These are phyloP conservation scores for Colletotrichum sp. DNA, from an alignment of 2,329 filamentous ascomycete species.

Conservation along the genomic window DNA sequence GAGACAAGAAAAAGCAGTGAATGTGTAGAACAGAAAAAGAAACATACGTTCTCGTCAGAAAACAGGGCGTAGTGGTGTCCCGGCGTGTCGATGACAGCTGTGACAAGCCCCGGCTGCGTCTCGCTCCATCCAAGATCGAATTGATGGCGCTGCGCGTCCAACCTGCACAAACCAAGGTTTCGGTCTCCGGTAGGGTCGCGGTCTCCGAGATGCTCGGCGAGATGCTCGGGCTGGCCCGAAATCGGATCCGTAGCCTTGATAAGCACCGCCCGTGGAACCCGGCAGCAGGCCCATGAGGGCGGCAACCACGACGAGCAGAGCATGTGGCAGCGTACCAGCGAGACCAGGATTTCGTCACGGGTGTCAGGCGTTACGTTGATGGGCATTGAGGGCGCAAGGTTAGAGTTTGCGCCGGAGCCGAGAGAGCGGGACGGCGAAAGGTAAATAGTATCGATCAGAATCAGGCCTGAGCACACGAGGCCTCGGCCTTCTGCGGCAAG, in stretches of 20 bases:
- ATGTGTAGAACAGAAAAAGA: background rate
- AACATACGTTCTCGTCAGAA: background rate
- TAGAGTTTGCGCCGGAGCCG: background rate
- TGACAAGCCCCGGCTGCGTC: background rate
- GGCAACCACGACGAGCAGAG: background rate
- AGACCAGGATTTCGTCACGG: background rate
- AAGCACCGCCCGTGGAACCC: background rate
- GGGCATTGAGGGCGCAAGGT: background rate
- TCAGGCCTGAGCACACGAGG: background rate
- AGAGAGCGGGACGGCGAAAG: background rate
- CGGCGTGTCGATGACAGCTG: background rate
- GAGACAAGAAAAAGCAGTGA: background rate
- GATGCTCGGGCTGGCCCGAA: background rate
- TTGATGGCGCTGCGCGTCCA: background rate
- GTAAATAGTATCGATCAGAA: background rate
- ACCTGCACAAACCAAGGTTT: background rate
- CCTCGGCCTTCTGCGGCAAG: background rate
- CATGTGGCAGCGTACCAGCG: background rate
- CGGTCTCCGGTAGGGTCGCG: background rate
- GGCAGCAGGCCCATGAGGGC: background rate
- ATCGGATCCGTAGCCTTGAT: background rate
- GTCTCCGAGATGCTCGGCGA: background rate
- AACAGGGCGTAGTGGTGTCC: background rate
- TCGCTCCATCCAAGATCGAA: background rate
- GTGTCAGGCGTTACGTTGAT: background rate